Evolutionary conservation across 2,329 filamentous ascomycete species (phyloP).

Genomic region (Botrytis byssoidea): DNA sequence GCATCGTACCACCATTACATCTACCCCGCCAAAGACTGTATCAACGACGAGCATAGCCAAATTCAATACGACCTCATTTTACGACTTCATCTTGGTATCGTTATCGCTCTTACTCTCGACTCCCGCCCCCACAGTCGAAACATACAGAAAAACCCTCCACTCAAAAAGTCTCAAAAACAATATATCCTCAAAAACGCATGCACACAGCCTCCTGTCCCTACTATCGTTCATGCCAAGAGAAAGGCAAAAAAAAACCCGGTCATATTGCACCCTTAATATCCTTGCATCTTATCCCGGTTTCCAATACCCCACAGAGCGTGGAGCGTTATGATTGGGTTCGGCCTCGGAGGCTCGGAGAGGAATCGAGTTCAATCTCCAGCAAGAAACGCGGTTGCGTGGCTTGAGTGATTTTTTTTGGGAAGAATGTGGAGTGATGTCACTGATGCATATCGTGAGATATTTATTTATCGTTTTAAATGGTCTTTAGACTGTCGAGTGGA

Average conservation of each 20-base stretch:
- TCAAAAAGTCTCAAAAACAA: not conserved
- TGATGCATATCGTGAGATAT: conserved; percentile 1
- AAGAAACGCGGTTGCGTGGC: not conserved
- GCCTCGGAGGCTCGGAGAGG: not conserved
- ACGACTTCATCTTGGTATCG: not conserved
- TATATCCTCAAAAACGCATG: conserved; percentile 11
- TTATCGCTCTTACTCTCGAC: not conserved
- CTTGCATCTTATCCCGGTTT: conserved; percentile 2
- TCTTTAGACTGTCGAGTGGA: not conserved
- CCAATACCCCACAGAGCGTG: conserved; percentile 4
- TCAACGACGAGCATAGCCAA: not conserved
- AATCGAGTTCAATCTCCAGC: not conserved
- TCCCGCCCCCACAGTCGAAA: not conserved
- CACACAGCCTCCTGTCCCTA: conserved; percentile 8
- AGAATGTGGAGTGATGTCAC: conserved; percentile 6
- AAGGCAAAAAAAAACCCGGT: not conserved
- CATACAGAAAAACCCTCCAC: not conserved
- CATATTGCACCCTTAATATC: not conserved
- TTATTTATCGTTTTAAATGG: not conserved
- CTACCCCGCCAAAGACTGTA: not conserved
- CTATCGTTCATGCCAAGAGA: not conserved
- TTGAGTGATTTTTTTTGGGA: not conserved
- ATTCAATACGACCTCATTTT: conserved; percentile 10
- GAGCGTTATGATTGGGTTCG: not conserved
- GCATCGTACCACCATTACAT: not conserved